These are phyloP conservation scores for Chalciporus piperatus DNA, from an alignment of 768 basidiomycete genomes.

Conservation along the genomic window DNA sequence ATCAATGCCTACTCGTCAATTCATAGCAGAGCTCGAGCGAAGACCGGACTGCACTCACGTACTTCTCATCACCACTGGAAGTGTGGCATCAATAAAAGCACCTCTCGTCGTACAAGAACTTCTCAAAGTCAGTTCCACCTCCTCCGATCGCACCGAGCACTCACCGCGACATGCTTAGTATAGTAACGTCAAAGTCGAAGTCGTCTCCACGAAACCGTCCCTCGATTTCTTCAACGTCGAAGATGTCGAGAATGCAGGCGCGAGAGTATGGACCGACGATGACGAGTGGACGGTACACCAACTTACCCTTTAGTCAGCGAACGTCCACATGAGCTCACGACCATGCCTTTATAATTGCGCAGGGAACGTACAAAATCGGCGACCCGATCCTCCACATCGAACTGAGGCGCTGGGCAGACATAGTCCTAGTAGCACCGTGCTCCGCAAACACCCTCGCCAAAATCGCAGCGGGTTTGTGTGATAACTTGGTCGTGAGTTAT, in stretches of 20 bases:
- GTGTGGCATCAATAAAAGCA: conserved; percentile 91
- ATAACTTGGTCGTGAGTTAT: conserved; percentile 73
- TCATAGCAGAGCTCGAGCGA: conserved; percentile 29
- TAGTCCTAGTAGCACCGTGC: conserved; percentile 93
- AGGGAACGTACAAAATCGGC: conserved; percentile 75
- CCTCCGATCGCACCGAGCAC: neutral
- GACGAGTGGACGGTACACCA: conserved; percentile 87
- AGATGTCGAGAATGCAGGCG: conserved; percentile 49
- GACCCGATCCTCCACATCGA: conserved; percentile 97
- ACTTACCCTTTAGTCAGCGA: neutral
- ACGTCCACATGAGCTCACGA: neutral
- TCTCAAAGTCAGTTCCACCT: conserved; percentile 51
- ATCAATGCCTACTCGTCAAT: conserved; percentile 10
- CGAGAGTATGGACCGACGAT: conserved; percentile 80
- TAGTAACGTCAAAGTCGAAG: conserved; percentile 70
- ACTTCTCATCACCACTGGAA: conserved; percentile 86
- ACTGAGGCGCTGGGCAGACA: conserved; percentile 89
- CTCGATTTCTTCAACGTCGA: conserved; percentile 69
- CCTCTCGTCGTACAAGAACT: conserved; percentile 85
- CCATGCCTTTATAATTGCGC: conserved; percentile 1
- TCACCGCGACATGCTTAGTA: conserved; percentile 47
- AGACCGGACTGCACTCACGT: conserved; percentile 48
- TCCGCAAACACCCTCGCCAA: conserved; percentile 97
- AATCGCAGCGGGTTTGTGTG: conserved; percentile 84
- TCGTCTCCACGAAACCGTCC: conserved; percentile 77